These are phyloP conservation scores for Gonium pectorale DNA, from an alignment of 139 green algal genomes.

Conservation along the genomic window DNA sequence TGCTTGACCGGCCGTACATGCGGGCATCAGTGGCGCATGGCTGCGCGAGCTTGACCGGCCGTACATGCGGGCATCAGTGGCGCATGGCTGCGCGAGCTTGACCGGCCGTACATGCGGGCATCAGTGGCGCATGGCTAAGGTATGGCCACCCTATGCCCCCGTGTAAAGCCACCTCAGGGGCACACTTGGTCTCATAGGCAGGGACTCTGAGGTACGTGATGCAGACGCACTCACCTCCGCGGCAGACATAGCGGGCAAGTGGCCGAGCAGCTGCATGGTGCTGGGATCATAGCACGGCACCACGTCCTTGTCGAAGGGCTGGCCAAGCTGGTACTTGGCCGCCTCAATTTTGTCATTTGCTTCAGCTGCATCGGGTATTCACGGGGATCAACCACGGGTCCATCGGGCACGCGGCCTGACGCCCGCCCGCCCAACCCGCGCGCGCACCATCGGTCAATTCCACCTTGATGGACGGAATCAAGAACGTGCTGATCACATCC, in stretches of 20 bases:
- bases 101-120: too few relatives aligned
- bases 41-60: too few relatives aligned
- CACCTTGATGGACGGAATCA: slow-evolving; percentile 49
- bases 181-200: too few relatives aligned
- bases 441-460: slow-evolving; percentile 28
- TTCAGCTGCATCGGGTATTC: slow-evolving; percentile 40
- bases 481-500: slow-evolving; percentile 31
- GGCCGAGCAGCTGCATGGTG: slow-evolving; percentile 88
- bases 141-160: too few relatives aligned
- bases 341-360: slow-evolving; percentile 47
- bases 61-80: too few relatives aligned
- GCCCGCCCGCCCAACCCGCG: background rate
- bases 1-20: too few relatives aligned
- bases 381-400: background rate
- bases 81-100: too few relatives aligned
- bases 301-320: slow-evolving; percentile 58
- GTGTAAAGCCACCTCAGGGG: too few relatives aligned
- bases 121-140: too few relatives aligned
- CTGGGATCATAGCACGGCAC: slow-evolving; percentile 88
- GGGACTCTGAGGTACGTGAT: too few relatives aligned
- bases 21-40: too few relatives aligned
- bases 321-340: slow-evolving; percentile 51
- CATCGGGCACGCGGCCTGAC: background rate
- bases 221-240: slow-evolving; percentile 64
- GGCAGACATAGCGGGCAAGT: slow-evolving; percentile 83